Conservation (phyloP, 1,284 basidiomycete species). For the Sporisorium exsertum region DNA sequence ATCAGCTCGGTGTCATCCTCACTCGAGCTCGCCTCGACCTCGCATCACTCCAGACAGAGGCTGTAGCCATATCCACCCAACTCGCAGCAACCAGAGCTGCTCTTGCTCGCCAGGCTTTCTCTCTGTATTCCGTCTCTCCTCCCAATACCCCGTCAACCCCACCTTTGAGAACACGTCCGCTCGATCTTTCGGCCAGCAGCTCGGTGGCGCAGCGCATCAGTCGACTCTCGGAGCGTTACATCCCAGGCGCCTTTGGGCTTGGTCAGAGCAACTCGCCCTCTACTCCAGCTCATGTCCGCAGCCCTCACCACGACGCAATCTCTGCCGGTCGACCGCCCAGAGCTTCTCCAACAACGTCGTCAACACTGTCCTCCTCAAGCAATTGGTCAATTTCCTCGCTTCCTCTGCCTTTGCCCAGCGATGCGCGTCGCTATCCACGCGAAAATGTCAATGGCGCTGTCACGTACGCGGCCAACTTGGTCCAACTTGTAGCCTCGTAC, state of each 20-base stretch:
- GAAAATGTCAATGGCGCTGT: slow-evolving; percentile 57
- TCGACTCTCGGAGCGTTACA: slow-evolving; percentile 49
- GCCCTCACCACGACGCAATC: neutral
- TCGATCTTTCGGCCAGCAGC: slow-evolving; percentile 35
- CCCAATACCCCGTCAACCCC: slow-evolving; percentile 6
- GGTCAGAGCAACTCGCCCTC: slow-evolving; percentile 13
- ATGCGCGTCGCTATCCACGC: slow-evolving; percentile 50
- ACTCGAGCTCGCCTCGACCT: slow-evolving; percentile 24
- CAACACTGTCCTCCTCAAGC: slow-evolving; percentile 6
- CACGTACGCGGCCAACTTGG: slow-evolving; percentile 43
- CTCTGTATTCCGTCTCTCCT: slow-evolving; percentile 36
- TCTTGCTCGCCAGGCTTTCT: slow-evolving; percentile 46
- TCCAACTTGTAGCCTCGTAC: slow-evolving; percentile 49
- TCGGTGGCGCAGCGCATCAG: slow-evolving; percentile 42
- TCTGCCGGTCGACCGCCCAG: neutral
- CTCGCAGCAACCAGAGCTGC: slow-evolving; percentile 30
- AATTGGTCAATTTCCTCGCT: slow-evolving; percentile 53
- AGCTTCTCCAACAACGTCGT: neutral
- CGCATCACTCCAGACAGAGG: slow-evolving; percentile 25
- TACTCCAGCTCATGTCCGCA: neutral
- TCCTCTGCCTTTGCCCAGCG: slow-evolving; percentile 48
- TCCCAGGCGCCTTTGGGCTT: slow-evolving; percentile 48
- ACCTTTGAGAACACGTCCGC: slow-evolving; percentile 5
- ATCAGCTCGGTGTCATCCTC: slow-evolving; percentile 32
- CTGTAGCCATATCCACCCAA: slow-evolving; percentile 13